Evolutionary conservation across 352 stramenopile species (phyloP), one percentile per base, ranked within the genome.

Genomic region (Phytophthora kernoviae): DNA sequence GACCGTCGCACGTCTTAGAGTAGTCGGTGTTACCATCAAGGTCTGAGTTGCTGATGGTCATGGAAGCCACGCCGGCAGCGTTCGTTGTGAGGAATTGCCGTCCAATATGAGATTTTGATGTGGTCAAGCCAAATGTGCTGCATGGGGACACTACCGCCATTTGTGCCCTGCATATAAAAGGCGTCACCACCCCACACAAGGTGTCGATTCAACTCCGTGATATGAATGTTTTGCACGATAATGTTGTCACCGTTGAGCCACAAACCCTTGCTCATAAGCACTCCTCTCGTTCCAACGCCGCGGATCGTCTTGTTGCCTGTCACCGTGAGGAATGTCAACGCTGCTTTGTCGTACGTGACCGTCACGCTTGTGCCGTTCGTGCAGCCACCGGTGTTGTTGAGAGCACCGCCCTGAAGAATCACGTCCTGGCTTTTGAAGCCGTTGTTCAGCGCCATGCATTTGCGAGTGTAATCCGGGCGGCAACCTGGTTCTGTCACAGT

Each of bases 191-290:
- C 34, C 34, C 34, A 41, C 8, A 41, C 34, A 4, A 18, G 14
- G 8, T 41, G 34, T 6, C 10, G 8, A 15, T 41, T 41, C 34
- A 41, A 41, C 10, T 41, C 18, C 9, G 34, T 41, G 34, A 41
- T 41, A 15, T 41, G 34, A 17, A 41, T 41, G 12, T 41, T 41
- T 15, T 79, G 70, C 20, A 81, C 20, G 39, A 79, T 81, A 17
- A 68, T 43, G 53, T 62, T 68, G 27, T 32, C 36, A 33, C 54
- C 50, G n/a, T 14, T 20, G 34, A 62, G 41, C 42, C 18, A 39
- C 17, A 58, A 20, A 9, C 46, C 56, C 40, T 64, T 64, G 37
- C 56, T 41, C 33, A 47, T 24, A 7, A 64, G 36, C 15, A 58
- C 47, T 12, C 45, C 56, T 1, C n/a, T 50, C 22, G 51, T 42